A percentile compares a stretch with the other conserved stretches of the same genome.
Conservation (phyloP, 371 early-diverging fungal species). For the Sporodiniella umbellata region DNA sequence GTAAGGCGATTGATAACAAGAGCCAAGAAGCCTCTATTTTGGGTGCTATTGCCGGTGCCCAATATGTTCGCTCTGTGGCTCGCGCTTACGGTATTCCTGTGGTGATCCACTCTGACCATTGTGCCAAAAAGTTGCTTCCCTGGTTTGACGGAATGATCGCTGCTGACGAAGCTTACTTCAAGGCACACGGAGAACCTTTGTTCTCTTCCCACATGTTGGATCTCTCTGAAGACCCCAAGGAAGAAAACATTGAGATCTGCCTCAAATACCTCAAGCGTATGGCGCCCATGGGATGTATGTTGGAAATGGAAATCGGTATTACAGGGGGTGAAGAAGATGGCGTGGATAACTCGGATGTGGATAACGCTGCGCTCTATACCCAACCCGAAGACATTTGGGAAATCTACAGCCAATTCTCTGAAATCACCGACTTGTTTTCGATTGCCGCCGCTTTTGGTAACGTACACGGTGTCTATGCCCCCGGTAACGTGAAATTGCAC, state of each 20-base stretch:
- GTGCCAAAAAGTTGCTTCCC: slow-evolving; percentile 90
- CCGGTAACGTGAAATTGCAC: slow-evolving; percentile 87
- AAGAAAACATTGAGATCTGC: slow-evolving; percentile 85
- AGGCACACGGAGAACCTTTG: slow-evolving; percentile 85
- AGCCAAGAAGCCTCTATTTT: slow-evolving; percentile 84
- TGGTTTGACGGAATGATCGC: slow-evolving; percentile 93
- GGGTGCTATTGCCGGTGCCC: slow-evolving; percentile 88
- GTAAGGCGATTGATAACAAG: slow-evolving; percentile 86
- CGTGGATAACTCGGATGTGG: slow-evolving; percentile 88
- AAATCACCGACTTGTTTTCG: slow-evolving; percentile 79
- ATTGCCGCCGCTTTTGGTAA: slow-evolving; percentile 91
- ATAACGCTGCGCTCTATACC: slow-evolving; percentile 84
- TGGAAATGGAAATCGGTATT: slow-evolving; percentile 96
- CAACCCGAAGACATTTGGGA: slow-evolving; percentile 93
- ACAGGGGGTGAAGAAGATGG: slow-evolving; percentile 96
- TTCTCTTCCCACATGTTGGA: slow-evolving; percentile 96
- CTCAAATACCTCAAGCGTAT: slow-evolving; percentile 86
- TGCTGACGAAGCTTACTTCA: slow-evolving; percentile 91
- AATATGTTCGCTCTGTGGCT: slow-evolving; percentile 76
- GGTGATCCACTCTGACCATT: slow-evolving; percentile 89
- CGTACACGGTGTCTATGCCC: slow-evolving; percentile 92
- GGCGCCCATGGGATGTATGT: slow-evolving; percentile 76
- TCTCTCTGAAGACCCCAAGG: slow-evolving; percentile 87
- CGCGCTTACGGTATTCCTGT: slow-evolving; percentile 89
- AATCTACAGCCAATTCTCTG: slow-evolving; percentile 78